Evolutionary conservation across 441 rosid genomes (phyloP), one percentile per base, ranked within the genome.

Genomic region (Bruguiera hainesii): DNA sequence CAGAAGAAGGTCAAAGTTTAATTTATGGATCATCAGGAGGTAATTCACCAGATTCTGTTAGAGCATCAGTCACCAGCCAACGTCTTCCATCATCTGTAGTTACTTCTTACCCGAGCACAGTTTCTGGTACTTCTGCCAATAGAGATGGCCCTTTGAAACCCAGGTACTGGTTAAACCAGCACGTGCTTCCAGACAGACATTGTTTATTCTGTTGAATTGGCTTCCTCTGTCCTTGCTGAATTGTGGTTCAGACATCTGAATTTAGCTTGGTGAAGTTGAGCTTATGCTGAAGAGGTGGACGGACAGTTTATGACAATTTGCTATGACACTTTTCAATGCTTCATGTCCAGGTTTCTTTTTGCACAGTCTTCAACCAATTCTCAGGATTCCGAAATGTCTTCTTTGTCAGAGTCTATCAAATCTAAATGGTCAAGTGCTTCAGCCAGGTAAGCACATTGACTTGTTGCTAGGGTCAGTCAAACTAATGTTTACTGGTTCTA

Each of bases 391-490:
- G 89, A 83, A 61, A 61, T 73, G 42, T 68, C 72, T 29, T 89
- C 93, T 56, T 82, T 93, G 71, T 84, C 98, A 0, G 96, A 93
- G 60, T 82, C 96, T 69, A 69, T 90, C 25, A 93, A 86, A 75
- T 83, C 91, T 26, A 89, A 82, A 74, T 85, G 85, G 81, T 73
- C 84, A 69, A 80, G 82, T 75, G 91, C 91, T 71, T 90, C 98
- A 1, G 79, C 89, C 46, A 89, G 86, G 98, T 89, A 78, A 55
- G 64, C 60, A 18, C 23, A 13, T 46, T 31, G 65, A 33, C 51
- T 53, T 56, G 39, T 33, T 63, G 46, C 16, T 19, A 13, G 51
- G 71, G 48, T 35, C 26, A 5, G 9, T 52, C 18, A 9, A 21
- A 11, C 49, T 33, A 61, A 20, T 52, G 11, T 30, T 33, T 66